phyloP scores from a whole-genome alignment of 2,329 filamentous ascomycete genomes.

The Fusarium piperis region DNA sequence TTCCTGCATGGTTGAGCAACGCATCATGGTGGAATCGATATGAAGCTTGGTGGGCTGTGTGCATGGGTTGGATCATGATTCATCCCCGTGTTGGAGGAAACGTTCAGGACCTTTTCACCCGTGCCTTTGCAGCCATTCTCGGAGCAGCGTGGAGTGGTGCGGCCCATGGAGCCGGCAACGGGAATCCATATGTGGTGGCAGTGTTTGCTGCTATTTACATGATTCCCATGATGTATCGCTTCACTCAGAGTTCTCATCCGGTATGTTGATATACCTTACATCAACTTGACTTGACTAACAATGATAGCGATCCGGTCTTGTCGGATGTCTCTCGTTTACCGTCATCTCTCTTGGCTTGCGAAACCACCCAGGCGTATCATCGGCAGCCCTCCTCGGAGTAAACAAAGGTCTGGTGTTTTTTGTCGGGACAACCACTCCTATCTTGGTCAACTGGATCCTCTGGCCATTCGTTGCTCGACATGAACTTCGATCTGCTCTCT shows the following conservation, averaged over 20 bases:
- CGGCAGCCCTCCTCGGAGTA: conserved; percentile 54
- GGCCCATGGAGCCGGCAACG: conserved; percentile 59
- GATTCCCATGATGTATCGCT: conserved; percentile 68
- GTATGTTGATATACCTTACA: conserved; percentile 42
- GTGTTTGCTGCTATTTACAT: conserved; percentile 66
- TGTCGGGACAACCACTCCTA: conserved; percentile 62
- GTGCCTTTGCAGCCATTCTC: conserved; percentile 59
- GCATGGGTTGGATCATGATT: conserved; percentile 65
- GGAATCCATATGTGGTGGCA: conserved; percentile 65
- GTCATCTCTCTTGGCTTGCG: conserved; percentile 60
- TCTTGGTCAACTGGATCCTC: conserved; percentile 67
- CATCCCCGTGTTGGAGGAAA: conserved; percentile 64
- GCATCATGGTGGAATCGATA: conserved; percentile 64
- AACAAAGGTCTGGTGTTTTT: conserved; percentile 62
- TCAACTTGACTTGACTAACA: conserved; percentile 18
- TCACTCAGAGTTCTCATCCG: conserved; percentile 63
- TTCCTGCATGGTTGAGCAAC: conserved; percentile 62
- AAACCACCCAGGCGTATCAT: conserved; percentile 44
- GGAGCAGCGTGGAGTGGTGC: conserved; percentile 66
- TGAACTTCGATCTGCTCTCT: conserved; percentile 64
- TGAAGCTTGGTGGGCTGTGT: conserved; percentile 68
- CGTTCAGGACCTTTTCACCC: conserved; percentile 64
- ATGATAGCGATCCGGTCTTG: conserved; percentile 62
- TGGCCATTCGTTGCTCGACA: conserved; percentile 71
- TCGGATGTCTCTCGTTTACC: conserved; percentile 66